Conservation (phyloP, 805 yeast species). For the Cyberlindnera nakhonratchasimensis region DNA sequence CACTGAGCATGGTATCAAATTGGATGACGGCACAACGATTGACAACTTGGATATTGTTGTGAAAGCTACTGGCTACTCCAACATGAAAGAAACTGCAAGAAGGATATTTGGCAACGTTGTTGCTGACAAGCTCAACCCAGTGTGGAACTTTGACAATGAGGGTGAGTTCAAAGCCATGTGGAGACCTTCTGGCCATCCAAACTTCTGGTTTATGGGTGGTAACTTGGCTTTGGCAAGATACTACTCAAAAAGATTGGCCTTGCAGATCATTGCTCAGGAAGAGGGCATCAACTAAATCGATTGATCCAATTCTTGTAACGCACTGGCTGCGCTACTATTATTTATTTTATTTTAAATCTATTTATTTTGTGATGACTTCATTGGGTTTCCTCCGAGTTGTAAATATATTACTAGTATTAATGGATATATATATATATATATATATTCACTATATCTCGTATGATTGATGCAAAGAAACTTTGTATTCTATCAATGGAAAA, state of each 20-base stretch:
- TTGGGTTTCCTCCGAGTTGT: no score
- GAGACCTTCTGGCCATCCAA: slow-evolving; percentile 39
- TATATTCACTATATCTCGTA: no score
- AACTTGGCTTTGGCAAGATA: slow-evolving; percentile 38
- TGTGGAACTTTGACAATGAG: slow-evolving; percentile 43
- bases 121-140: slow-evolving; percentile 35
- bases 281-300: slow-evolving; percentile 23
- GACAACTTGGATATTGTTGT: slow-evolving; percentile 38
- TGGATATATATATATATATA: background rate
- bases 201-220: slow-evolving; percentile 42
- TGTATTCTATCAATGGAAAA: no score
- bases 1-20: slow-evolving; percentile 36
- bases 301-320: background rate
- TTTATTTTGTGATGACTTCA: background rate
- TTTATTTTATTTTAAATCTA: background rate
- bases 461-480: no score
- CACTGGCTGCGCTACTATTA: background rate
- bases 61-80: slow-evolving; percentile 43
- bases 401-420: no score
- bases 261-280: slow-evolving; percentile 37
- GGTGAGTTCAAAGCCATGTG: slow-evolving; percentile 40
- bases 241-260: slow-evolving; percentile 38
- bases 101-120: slow-evolving; percentile 36
- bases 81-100: slow-evolving; percentile 40
- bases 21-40: slow-evolving; percentile 36